These are phyloP conservation scores for Cordyceps pruinosa DNA, from an alignment of 2,329 filamentous ascomycete species.

Conservation along the genomic window DNA sequence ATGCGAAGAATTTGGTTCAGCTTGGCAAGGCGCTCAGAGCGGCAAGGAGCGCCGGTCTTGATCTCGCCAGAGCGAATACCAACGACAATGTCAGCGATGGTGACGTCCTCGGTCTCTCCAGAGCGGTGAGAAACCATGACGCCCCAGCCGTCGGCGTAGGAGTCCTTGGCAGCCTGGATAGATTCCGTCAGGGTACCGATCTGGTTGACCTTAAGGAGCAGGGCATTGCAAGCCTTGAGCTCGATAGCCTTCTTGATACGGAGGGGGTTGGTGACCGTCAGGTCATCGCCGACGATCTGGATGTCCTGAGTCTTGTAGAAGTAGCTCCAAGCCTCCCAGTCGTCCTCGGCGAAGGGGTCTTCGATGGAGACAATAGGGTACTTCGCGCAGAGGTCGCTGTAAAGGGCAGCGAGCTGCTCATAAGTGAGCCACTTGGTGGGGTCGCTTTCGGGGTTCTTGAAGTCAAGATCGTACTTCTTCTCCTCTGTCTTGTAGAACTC, in stretches of 20 bases:
- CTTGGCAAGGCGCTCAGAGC: slow-evolving; percentile 98
- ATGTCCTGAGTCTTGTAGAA: slow-evolving; percentile 99
- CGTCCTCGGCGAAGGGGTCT: slow-evolving; percentile 98
- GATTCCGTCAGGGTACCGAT: slow-evolving; percentile 98
- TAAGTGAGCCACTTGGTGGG: slow-evolving; percentile 97
- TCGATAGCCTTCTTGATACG: slow-evolving; percentile 99
- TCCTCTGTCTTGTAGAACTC: slow-evolving; percentile 97
- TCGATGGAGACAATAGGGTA: slow-evolving; percentile 99
- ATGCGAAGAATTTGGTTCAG: slow-evolving; percentile 99
- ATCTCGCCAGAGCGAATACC: slow-evolving; percentile 96
- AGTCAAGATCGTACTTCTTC: slow-evolving; percentile 99
- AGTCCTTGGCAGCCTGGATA: slow-evolving; percentile 98
- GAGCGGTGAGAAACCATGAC: slow-evolving; percentile 99
- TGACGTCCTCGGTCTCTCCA: slow-evolving; percentile 99
- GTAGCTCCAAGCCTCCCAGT: slow-evolving; percentile 99
- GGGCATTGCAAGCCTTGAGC: slow-evolving; percentile 96
- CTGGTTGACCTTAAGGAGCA: slow-evolving; percentile 99
- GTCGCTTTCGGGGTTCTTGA: slow-evolving; percentile 99
- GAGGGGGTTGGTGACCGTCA: slow-evolving; percentile 97
- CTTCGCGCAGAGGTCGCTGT: slow-evolving; percentile 81
- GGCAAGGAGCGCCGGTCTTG: slow-evolving; percentile 94
- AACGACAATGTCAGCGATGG: slow-evolving; percentile 95
- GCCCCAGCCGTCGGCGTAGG: slow-evolving; percentile 90
- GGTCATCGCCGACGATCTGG: slow-evolving; percentile 96
- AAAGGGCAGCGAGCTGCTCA: slow-evolving; percentile 89